Evolutionary conservation across 805 yeast genomes (phyloP), one percentile per base, ranked within the genome.

Genomic region (Saturnispora hagleri): DNA sequence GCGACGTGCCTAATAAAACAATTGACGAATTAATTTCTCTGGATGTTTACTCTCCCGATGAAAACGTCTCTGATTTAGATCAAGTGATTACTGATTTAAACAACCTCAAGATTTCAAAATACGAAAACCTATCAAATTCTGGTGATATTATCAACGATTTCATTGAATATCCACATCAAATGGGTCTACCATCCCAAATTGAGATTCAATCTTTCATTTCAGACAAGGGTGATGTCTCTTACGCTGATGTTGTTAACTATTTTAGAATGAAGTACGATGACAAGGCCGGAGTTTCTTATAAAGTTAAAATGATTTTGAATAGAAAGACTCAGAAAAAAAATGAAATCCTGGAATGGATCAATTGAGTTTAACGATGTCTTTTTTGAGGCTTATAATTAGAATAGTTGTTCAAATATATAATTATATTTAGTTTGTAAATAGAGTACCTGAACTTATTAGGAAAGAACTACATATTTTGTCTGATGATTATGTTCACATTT

Each of bases 121-220:
- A 64, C 57, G 31, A 50, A n/a, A 36, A 8, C 6, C 10, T 38
- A 38, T 18, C 42, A 8, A 18, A 44, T 8, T 67, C 71, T 51
- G 54, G 52, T 43, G 64, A 38, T 10, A 18, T 74, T 46, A 70
- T 73, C 46, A 62, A 73, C 35, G 58, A 67, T 48, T 69, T 61
- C 64, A 63, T 62, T 41, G 56, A 64, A 20, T 79, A 79, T 57
- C 89, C 89, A 36, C 79, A 78, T 61, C 57, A 57, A 4, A 84
- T 80, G 75, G 96, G 95, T 31, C 74, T 93, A 58, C 98, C 98
- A 48, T 72, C 79, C 12, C 88, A 86, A 67, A 56, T 64, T 36
- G 85, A 81, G 54, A 74, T 91, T 52, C 77, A 76, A 60, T 71
- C 72, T 48, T 87, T 77, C 66, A 79, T 90, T 51, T 79, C 80